Conservation (phyloP, 164 flowering plant genomes). For the Taxillus chinensis region DNA sequence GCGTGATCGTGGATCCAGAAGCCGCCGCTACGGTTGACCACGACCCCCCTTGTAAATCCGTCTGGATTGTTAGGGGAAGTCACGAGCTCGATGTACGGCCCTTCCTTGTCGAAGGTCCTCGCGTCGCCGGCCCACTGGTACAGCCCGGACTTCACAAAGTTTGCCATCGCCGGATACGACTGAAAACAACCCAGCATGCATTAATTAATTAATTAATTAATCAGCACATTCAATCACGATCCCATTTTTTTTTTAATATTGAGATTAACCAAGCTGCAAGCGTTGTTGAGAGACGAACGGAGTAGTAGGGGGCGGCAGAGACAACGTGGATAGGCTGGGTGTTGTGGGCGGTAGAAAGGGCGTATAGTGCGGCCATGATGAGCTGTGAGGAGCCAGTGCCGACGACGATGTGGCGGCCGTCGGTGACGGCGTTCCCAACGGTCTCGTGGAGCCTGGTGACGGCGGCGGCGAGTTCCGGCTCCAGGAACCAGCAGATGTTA, state of each 20-base stretch:
- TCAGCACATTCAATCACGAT: too few species aligned
- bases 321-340: slow-evolving; percentile 60
- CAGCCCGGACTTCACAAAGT: slow-evolving; percentile 58
- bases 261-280: too few species aligned
- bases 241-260: too few species aligned
- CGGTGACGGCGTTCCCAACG: slow-evolving; percentile 75
- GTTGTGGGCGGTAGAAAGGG: slow-evolving; percentile 39
- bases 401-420: slow-evolving; percentile 57
- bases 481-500: slow-evolving; percentile 82
- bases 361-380: slow-evolving; percentile 67
- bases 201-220: too few species aligned
- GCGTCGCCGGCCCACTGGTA: slow-evolving; percentile 87
- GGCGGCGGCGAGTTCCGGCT: slow-evolving; percentile 54
- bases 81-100: slow-evolving; percentile 73
- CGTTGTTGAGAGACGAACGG: slow-evolving; percentile 35
- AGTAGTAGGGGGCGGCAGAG: slow-evolving; percentile 73
- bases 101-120: slow-evolving; percentile 21
- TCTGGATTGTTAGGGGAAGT: slow-evolving; percentile 91
- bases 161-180: slow-evolving; percentile 63
- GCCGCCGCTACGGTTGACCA: slow-evolving; percentile 46
- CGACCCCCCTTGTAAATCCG: slow-evolving; percentile 43
- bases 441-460: slow-evolving; percentile 42
- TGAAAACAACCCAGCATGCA: slow-evolving; percentile 25
- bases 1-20: slow-evolving; percentile 62
- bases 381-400: slow-evolving; percentile 95